phyloP scores from a whole-genome alignment of 2,329 filamentous ascomycete species.

The Claviceps fusiformis region DNA sequence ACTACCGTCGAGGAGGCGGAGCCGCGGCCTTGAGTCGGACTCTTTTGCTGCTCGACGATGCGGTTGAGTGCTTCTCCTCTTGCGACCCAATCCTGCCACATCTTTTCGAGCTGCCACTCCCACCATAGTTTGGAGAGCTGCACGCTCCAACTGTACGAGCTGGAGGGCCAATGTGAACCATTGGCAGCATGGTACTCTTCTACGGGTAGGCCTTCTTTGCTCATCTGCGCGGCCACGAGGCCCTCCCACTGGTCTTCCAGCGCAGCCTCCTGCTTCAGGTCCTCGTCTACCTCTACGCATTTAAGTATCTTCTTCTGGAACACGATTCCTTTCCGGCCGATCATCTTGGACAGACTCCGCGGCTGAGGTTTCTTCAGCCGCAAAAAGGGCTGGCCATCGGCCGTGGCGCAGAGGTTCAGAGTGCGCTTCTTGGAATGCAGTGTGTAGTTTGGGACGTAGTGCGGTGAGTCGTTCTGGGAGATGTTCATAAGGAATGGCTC shows the following conservation, averaged over 20 bases:
- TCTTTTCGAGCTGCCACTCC: conserved; percentile 16
- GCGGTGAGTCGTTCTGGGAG: conserved; percentile 22
- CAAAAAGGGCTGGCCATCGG: conserved; percentile 48
- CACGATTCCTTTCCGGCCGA: conserved; percentile 36
- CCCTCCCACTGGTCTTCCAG: conserved; percentile 38
- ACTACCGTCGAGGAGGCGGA: conserved; percentile 9
- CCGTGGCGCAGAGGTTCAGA: conserved; percentile 40
- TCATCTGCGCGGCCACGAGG: conserved; percentile 18
- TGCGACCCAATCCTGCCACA: conserved; percentile 26
- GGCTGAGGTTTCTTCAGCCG: conserved; percentile 55
- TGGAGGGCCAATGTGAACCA: conserved; percentile 2
- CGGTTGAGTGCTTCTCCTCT: conserved; percentile 26
- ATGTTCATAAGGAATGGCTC: conserved; percentile 22
- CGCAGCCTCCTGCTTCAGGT: conserved; percentile 15
- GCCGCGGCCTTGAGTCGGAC: not conserved
- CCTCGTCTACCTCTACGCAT: conserved; percentile 26
- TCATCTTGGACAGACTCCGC: conserved; percentile 37
- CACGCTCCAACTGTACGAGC: conserved; percentile 17
- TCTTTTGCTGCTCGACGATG: conserved; percentile 26
- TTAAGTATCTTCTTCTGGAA: conserved; percentile 28
- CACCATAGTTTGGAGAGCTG: conserved; percentile 20
- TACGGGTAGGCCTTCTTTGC: not conserved
- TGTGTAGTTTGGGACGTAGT: conserved; percentile 32
- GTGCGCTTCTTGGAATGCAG: conserved; percentile 30
- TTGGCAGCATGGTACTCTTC: not conserved